Evolutionary conservation across 768 basidiomycete species (phyloP).

Genomic region (Lepiota brunneoincarnata): DNA sequence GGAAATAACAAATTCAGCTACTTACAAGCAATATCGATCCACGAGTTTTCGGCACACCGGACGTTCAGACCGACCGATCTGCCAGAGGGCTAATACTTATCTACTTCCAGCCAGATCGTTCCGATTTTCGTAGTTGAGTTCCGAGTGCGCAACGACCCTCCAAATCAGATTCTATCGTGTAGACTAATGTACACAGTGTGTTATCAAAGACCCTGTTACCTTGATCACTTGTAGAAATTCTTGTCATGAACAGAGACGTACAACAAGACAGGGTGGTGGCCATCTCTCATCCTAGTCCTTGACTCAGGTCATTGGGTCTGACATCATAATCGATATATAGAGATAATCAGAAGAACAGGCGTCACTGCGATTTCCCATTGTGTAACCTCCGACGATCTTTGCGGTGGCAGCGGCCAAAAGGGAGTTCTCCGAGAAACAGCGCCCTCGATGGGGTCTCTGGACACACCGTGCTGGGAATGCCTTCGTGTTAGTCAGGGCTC

Average conservation of each 20-base stretch:
- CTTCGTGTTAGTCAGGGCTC: not conserved
- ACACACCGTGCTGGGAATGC: constrained; percentile 2
- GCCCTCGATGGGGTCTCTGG: constrained; percentile 1
- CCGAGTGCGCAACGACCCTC: too few relatives aligned
- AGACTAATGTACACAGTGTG: too few relatives aligned
- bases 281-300: not conserved
- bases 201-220: constrained; percentile 5
- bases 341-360: constrained; percentile 5
- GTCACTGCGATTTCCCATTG: constrained; percentile 11
- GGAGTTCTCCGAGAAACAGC: not conserved
- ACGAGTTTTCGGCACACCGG: too few relatives aligned
- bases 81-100: too few relatives aligned
- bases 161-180: too few relatives aligned
- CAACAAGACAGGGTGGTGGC: not conserved
- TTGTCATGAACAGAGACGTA: not conserved
- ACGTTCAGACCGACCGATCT: too few relatives aligned
- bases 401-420: not conserved
- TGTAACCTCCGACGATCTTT: constrained; percentile 8
- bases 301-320: not conserved
- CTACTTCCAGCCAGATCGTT: too few relatives aligned
- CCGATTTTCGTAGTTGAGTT: too few relatives aligned
- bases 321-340: constrained; percentile 8
- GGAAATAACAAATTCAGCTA: not conserved
- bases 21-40: too few relatives aligned
- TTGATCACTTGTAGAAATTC: constrained; percentile 10